A percentile compares a stretch with the other conserved stretches of the same genome.
Conservation (phyloP, 2,329 filamentous ascomycete genomes). For the Fusarium temperatum region DNA sequence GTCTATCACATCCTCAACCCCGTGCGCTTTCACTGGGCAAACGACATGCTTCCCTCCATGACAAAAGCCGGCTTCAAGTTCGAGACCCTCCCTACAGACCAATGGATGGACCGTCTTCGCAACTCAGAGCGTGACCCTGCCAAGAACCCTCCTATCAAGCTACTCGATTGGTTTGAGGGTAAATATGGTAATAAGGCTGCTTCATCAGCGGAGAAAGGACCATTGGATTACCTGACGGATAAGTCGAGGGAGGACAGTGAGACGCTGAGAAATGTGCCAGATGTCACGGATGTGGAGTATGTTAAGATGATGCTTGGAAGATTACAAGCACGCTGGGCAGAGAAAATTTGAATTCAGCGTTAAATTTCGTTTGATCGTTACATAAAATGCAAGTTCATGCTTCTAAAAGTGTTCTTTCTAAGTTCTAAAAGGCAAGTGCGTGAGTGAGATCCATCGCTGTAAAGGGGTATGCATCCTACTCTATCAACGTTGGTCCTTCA, state of each 20-base stretch:
- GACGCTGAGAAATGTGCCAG: conserved; percentile 24
- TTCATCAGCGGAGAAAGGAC: conserved; percentile 12
- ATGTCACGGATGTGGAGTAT: conserved; percentile 28
- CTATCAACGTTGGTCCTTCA: background rate
- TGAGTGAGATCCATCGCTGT: background rate
- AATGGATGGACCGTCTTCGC: conserved; percentile 57
- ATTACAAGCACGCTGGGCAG: conserved; percentile 5
- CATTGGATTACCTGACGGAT: conserved; percentile 23
- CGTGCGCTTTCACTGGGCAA: conserved; percentile 56
- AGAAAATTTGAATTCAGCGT: background rate
- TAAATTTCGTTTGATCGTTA: background rate
- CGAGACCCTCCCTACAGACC: conserved; percentile 52
- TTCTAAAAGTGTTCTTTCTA: background rate
- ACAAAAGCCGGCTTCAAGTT: conserved; percentile 54
- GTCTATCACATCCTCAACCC: conserved; percentile 38
- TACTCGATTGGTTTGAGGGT: conserved; percentile 60
- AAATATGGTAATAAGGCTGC: conserved; percentile 38
- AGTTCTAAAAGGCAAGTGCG: background rate
- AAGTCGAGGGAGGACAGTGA: conserved; percentile 28
- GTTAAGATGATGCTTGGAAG: conserved; percentile 23
- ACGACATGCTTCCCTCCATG: conserved; percentile 60
- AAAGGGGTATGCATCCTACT: background rate
- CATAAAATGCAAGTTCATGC: background rate
- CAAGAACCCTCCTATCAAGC: conserved; percentile 61
- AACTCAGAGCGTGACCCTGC: conserved; percentile 55